Base-by-base conservation (phyloP, 1,284 basidiomycete species). In the Takashimella tepidaria region DNA sequence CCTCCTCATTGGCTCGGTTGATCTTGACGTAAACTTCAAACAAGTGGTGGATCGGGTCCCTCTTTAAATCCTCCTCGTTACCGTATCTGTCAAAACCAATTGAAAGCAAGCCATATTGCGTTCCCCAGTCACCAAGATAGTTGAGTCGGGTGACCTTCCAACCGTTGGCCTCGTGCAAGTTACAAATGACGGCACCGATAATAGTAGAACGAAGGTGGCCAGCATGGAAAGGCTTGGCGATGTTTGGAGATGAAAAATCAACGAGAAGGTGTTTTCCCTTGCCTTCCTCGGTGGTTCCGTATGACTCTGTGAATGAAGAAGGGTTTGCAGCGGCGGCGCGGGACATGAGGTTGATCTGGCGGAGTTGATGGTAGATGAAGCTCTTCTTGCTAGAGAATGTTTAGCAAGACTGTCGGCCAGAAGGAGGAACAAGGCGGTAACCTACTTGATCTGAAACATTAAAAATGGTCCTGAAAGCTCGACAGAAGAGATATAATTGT, bases 141-240 rank as follows among this genome's bases (percentile, higher is more conserved):
- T 99, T 99, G 77, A 97, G 80, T 10, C 88, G 84, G 43, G 84
- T 77, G 19, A 95, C 92, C 22, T 92, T 84, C 92, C 92, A 98
- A 13, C 95, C 93, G 66, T 86, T 89, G 5, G 91, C 84, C 71
- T 88, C 87, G 79, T 98, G 95, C 51, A 98, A 69, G 77, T 98
- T 98, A 37, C 83, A 80, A 49, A 98, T 77, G 79, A 97, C 97
- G 0, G 91, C 88, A 40, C 96, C 96, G 69, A 98, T 97, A 75
- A 99, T 98, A 21, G 96, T 99, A 60, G 89, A 92, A 51, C 96
- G 84, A 59, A 98, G 78, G 75, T 98, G 95, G 16, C 96, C 96
- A 53, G 97, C 93, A 69, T 98, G 95, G 83, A 98, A 98, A 4
- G 89, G 89, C 75, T 99, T 99, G 40, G 96, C 95, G 69, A 98